Base-by-base conservation (phyloP, 805 yeast genomes). In the Yarrowia yakushimensis region DNA sequence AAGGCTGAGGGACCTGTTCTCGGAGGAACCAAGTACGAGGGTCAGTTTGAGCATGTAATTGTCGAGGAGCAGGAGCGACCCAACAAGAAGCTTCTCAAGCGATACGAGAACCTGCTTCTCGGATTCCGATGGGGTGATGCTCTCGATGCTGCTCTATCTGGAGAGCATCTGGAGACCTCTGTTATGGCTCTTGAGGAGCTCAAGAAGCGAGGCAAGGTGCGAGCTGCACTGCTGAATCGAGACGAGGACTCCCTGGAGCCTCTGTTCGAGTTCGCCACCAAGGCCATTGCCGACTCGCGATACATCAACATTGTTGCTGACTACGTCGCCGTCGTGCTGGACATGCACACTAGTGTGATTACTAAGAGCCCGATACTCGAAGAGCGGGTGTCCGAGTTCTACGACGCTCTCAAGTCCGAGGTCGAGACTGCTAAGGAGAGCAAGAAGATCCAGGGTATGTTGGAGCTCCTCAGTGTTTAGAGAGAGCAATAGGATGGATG, bases 71-170 rank as follows among this genome's bases (percentile, higher is more conserved):
- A 83, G 65, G 73, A 79, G 37, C 78, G 77, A 50, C 67, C 73
- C 15, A 77, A 77, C 60, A 77, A 78, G 62, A 90, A 86, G 73
- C 88, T 87, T 71, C 79, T 90, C 63, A 86, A 86, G 73, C 86
- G 84, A 50, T 93, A 86, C 71, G 99, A 94, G 73, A 87, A 81
- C 70, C 87, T 87, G 69, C 79, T 94, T 65, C 88, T 90, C 71
- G 88, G 88, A 27, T 94, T 94, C 79, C 84, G 87, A 71, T 94
- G 98, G 97, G 73, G 85, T 2, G 97, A 92, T 67, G 97, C 98
- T 4, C 79, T 94, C 45, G 97, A 93, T 72, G 80, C 86, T 64
- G 97, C 97, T 0, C 78, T 82, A 13, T 81, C 87, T 2, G 97
- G 96, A 12, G 81, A 86, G 72, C 84, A 93, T 0, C 83, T 85